These are phyloP conservation scores for Betula pendula DNA, from an alignment of 306 rosid species.

Conservation along the genomic window DNA sequence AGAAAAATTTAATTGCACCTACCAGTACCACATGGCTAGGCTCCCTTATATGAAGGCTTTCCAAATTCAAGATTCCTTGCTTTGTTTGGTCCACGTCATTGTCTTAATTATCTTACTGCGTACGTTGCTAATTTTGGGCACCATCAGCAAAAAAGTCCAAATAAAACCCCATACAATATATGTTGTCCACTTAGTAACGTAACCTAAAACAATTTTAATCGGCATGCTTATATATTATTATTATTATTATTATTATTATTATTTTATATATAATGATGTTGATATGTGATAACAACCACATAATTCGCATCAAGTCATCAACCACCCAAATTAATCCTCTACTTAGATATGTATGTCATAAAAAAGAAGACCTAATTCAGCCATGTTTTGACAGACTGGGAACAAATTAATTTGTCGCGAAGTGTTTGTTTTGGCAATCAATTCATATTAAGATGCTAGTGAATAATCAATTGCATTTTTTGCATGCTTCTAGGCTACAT, in stretches of 20 bases:
- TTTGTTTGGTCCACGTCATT: constrained; percentile 27
- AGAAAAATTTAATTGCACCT: constrained; percentile 8
- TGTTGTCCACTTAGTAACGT: constrained; percentile 6
- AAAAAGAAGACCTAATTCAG: not conserved
- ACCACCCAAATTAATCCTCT: not conserved
- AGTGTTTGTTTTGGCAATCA: not conserved
- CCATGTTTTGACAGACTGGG: not conserved
- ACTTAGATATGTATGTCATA: not conserved
- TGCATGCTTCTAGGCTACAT: too few species aligned
- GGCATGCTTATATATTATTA: not conserved
- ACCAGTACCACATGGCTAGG: not conserved
- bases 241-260: too few species aligned
- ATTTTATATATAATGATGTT: not conserved
- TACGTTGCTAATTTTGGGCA: not conserved
- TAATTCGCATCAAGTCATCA: not conserved
- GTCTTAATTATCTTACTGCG: not conserved
- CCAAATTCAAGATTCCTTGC: constrained; percentile 40
- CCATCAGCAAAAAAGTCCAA: not conserved
- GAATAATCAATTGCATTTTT: too few species aligned
- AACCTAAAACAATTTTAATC: not conserved
- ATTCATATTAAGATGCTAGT: not conserved
- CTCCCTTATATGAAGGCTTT: not conserved
- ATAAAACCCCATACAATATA: not conserved
- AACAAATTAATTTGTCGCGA: not conserved
- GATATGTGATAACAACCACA: not conserved